Base-by-base conservation (phyloP, 805 yeast species). In the Ogataea sp. region DNA sequence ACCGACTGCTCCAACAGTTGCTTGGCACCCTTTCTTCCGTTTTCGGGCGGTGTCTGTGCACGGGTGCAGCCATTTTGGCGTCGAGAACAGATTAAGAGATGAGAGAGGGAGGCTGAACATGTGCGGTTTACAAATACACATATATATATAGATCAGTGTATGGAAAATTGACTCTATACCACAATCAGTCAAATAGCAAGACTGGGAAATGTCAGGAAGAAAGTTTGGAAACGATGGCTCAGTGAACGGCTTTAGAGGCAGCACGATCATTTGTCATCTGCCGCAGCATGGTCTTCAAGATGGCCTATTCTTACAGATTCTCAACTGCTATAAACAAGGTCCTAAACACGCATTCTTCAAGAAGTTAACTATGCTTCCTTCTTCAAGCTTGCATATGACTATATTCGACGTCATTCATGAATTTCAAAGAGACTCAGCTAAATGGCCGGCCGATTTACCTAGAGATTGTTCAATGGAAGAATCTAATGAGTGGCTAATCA, bases 351-450 rank as follows among this genome's bases (percentile, higher is more conserved):
- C 37, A 5, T 47, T 44, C 39, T 37, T 37, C 15, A 40, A 41
- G 36, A 47, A 47, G 28, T 40, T 47, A 6, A 44, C 45, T 35
- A 42, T 47, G 50, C 42, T 47, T 6, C 50, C 50, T 10, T 31
- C 48, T 7, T 44, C 48, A 17, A 47, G 43, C 25, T 34, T 43
- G 13, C 50, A 47, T 30, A 40, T 44, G 42, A 47, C 50, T 17
- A 26, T 47, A 25, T 47, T 47, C 31, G 50, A 47, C 24, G 32
- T 39, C 16, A 32, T 47, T 24, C 50, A 47, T 34, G 44, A 46
- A 20, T 42, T 25, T 39, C 42, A 43, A 35, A 41, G 49, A 10
- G 31, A 43, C 23, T 38, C 42, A 3, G 44, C 41, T 9, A 30
- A 23, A n/a, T 47, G 51, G 51, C 51, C 51, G 3, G 23, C 18